Conservation (phyloP, 192 early-diverging fungal species). For the Entomortierella beljakovae region DNA sequence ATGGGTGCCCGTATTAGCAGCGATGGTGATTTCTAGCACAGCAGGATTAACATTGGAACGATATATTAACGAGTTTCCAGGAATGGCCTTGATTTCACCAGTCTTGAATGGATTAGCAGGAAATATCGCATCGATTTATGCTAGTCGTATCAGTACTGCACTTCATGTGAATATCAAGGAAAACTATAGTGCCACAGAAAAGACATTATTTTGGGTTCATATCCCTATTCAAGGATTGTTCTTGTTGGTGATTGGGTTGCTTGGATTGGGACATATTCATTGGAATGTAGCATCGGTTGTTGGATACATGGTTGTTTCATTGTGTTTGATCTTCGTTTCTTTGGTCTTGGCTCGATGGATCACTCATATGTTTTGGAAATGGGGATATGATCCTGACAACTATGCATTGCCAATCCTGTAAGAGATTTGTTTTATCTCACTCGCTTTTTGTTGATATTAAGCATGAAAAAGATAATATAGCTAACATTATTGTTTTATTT, state of each 20-base stretch:
- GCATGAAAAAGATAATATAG: no score
- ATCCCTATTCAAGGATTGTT: conserved; percentile 76
- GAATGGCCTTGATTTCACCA: conserved; percentile 75
- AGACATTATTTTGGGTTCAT: conserved; percentile 74
- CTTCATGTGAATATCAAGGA: conserved; percentile 67
- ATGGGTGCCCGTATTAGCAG: conserved; percentile 81
- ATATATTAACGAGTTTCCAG: conserved; percentile 73
- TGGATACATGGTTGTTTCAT: conserved; percentile 16
- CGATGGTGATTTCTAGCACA: conserved; percentile 77
- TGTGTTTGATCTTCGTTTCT: conserved; percentile 56
- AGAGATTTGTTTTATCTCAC: conserved; percentile 28
- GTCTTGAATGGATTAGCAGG: conserved; percentile 78
- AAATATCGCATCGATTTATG: conserved; percentile 85
- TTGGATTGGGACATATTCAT: conserved; percentile 29
- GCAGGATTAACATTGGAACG: conserved; percentile 75
- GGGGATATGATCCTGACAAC: conserved; percentile 84
- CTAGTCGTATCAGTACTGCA: conserved; percentile 79
- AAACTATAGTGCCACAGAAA: conserved; percentile 62
- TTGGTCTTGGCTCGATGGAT: conserved; percentile 67
- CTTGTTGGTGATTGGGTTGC: conserved; percentile 37
- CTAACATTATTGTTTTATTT: neutral
- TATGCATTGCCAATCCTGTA: conserved; percentile 72
- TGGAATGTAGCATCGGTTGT: conserved; percentile 19
- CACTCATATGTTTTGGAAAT: conserved; percentile 71
- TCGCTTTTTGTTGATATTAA: neutral